phyloP scores from a whole-genome alignment of 345 rosid species.

The Sonneratia caseolaris region DNA sequence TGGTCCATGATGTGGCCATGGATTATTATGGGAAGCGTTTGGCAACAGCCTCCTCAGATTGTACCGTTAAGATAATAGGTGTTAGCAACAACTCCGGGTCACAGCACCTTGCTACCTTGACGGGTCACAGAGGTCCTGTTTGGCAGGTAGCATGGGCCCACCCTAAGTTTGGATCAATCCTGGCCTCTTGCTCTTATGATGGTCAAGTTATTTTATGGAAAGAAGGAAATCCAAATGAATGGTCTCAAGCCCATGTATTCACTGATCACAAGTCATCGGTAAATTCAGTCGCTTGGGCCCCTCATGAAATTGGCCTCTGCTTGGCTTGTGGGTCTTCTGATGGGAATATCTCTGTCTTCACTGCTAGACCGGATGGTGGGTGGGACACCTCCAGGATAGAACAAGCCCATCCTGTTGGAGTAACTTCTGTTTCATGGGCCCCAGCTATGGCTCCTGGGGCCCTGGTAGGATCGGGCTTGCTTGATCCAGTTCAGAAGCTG shows the following conservation, averaged over 20 bases:
- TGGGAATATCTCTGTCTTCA: constrained; percentile 50
- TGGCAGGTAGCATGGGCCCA: constrained; percentile 68
- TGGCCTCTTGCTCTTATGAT: constrained; percentile 61
- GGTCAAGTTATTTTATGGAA: constrained; percentile 60
- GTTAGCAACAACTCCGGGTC: constrained; percentile 34
- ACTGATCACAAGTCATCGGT: constrained; percentile 51
- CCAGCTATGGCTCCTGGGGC: constrained; percentile 50
- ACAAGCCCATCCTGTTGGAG: constrained; percentile 63
- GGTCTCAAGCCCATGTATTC: constrained; percentile 50
- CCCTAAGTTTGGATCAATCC: constrained; percentile 49
- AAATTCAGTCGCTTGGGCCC: constrained; percentile 61
- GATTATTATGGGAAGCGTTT: constrained; percentile 59
- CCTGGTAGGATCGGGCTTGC: constrained; percentile 37
- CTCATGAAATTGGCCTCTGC: constrained; percentile 59
- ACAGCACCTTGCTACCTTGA: constrained; percentile 42
- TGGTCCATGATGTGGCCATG: constrained; percentile 51
- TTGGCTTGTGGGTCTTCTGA: constrained; percentile 65
- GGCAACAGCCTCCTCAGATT: constrained; percentile 54
- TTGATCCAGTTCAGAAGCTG: constrained; percentile 45
- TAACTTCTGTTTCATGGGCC: constrained; percentile 61
- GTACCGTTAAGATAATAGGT: constrained; percentile 43
- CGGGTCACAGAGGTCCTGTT: constrained; percentile 54
- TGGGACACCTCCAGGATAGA: constrained; percentile 53
- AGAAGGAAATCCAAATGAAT: constrained; percentile 50
- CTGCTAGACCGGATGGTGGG: constrained; percentile 45